Evolutionary conservation across 2,329 filamentous ascomycete species (phyloP).

Genomic region (Trichoderma sp.): DNA sequence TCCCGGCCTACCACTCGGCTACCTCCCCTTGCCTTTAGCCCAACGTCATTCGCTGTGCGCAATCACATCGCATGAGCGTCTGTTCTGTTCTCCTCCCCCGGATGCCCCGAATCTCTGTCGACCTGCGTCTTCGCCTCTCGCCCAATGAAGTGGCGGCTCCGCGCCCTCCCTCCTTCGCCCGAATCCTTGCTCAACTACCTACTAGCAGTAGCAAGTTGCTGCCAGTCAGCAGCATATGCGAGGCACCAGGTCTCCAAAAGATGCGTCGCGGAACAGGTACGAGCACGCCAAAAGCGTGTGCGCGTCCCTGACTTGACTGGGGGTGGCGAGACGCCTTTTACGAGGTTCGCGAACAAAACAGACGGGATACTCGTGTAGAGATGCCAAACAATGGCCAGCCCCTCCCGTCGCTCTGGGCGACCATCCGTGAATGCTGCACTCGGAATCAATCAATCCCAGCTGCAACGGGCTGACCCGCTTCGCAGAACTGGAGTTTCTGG

Average conservation of each 20-base stretch:
- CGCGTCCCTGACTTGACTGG: neutral
- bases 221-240: slow-evolving; percentile 17
- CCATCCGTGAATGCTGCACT: neutral
- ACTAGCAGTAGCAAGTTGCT: neutral
- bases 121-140: neutral
- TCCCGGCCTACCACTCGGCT: slow-evolving; percentile 17
- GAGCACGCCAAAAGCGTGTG: neutral
- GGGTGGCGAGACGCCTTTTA: neutral
- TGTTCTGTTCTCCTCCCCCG: neutral
- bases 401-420: slow-evolving; percentile 9
- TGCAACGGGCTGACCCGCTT: neutral
- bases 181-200: neutral
- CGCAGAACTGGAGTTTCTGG: neutral
- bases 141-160: slow-evolving; percentile 7
- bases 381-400: neutral
- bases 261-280: slow-evolving; percentile 12
- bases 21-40: slow-evolving; percentile 5
- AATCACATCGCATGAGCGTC: slow-evolving; percentile 20
- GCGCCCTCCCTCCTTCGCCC: neutral
- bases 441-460: neutral
- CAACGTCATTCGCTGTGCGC: slow-evolving; percentile 8
- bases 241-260: slow-evolving; percentile 19
- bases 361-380: neutral
- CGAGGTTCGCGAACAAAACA: neutral
- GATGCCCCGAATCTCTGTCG: neutral